Evolutionary conservation across 2,329 filamentous ascomycete species (phyloP).

Genomic region (Beauveria australis): DNA sequence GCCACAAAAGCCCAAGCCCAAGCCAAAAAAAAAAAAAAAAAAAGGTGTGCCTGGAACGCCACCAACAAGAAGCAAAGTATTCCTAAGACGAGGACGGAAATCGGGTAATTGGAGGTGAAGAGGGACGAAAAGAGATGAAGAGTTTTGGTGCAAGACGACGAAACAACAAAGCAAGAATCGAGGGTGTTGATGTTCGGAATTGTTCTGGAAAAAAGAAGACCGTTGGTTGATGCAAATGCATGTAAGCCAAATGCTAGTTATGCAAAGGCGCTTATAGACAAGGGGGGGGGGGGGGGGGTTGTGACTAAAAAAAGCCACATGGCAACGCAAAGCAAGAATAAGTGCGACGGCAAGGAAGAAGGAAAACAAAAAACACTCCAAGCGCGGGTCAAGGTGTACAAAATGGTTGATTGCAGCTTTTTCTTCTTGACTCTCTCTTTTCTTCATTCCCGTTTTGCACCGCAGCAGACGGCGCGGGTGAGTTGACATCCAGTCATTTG

Average conservation of each 20-base stretch:
- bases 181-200: not conserved
- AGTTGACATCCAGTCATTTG: not conserved
- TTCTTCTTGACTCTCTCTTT: not conserved
- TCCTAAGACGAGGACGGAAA: not conserved
- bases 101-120: not conserved
- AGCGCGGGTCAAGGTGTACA: slow-evolving; percentile 2
- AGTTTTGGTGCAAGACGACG: not conserved
- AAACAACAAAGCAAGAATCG: not conserved
- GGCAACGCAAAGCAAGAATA: not conserved
- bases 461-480: not conserved
- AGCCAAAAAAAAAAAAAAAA: not conserved
- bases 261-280: slow-evolving; percentile 1
- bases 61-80: not conserved
- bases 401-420: not conserved
- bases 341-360: not conserved
- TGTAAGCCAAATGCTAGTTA: not conserved
- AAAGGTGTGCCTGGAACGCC: not conserved
- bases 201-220: not conserved
- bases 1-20: not conserved
- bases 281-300: not conserved
- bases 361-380: not conserved
- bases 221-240: not conserved
- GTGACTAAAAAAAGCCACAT: not conserved
- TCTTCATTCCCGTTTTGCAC: not conserved
- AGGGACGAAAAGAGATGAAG: not conserved